phyloP scores from a whole-genome alignment of 2,329 filamentous ascomycete genomes.

The Polytolypa hystricis region DNA sequence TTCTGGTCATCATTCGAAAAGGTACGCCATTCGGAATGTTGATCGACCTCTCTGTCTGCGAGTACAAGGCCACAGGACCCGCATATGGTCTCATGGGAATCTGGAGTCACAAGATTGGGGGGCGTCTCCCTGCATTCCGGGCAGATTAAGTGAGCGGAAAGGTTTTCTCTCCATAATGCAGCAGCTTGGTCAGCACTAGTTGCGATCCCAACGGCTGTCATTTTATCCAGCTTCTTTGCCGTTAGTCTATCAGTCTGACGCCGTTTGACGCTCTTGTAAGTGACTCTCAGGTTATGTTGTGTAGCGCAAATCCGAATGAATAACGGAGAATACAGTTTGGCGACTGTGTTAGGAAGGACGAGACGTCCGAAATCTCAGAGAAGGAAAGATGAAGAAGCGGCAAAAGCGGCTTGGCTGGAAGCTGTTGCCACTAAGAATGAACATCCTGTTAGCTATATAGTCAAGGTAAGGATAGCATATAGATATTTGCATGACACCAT shows the following conservation, averaged over 20 bases:
- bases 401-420: conserved; percentile 12
- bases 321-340: conserved; percentile 61
- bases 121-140: conserved; percentile 83
- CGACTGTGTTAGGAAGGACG: conserved; percentile 23
- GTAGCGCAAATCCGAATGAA: conserved; percentile 49
- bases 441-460: conserved; percentile 24
- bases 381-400: conserved; percentile 12
- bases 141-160: conserved; percentile 77
- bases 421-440: conserved; percentile 21
- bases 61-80: conserved; percentile 84
- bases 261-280: conserved; percentile 35
- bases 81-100: conserved; percentile 87
- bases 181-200: conserved; percentile 30
- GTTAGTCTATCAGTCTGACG: conserved; percentile 26
- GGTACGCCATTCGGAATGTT: conserved; percentile 94
- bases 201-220: conserved; percentile 31
- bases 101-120: conserved; percentile 89
- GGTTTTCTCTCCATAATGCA: conserved; percentile 62
- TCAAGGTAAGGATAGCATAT: conserved; percentile 10
- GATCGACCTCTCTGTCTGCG: conserved; percentile 84
- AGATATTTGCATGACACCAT: too few relatives aligned
- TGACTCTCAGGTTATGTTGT: conserved; percentile 36
- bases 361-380: conserved; percentile 1
- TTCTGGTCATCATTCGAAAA: conserved; percentile 97
- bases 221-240: conserved; percentile 21